A percentile compares a stretch with the other conserved stretches of the same genome.
Evolutionary conservation across 768 basidiomycete species (phyloP).

Genomic region (Trametes maxima): DNA sequence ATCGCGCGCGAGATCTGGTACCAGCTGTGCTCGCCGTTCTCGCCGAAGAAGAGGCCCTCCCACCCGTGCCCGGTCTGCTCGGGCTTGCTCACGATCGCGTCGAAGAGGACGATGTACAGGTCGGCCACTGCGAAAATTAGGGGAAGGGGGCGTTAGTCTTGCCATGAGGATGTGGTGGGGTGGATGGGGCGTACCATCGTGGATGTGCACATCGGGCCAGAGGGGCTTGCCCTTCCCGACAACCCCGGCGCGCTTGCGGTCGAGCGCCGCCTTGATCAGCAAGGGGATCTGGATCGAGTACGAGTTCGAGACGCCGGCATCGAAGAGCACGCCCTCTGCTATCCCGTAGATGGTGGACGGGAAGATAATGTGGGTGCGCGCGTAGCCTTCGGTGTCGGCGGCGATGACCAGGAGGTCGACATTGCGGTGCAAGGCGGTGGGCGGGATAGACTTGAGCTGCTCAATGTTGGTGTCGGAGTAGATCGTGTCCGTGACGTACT

Average conservation of each 20-base stretch:
- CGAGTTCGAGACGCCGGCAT: constrained; percentile 53
- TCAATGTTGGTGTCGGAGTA: constrained; percentile 52
- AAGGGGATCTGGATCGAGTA: constrained; percentile 55
- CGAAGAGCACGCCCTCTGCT: constrained; percentile 48
- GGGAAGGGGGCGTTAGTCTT: not conserved
- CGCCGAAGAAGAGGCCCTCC: constrained; percentile 40
- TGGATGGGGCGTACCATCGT: constrained; percentile 45
- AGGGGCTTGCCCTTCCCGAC: constrained; percentile 59
- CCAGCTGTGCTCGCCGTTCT: constrained; percentile 37
- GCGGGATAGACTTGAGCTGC: constrained; percentile 48
- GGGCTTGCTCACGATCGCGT: constrained; percentile 35
- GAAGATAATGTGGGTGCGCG: constrained; percentile 53
- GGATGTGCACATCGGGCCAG: constrained; percentile 61
- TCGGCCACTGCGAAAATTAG: constrained; percentile 40
- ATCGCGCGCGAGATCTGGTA: constrained; percentile 40
- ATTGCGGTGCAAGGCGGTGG: constrained; percentile 48
- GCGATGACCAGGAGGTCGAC: constrained; percentile 52
- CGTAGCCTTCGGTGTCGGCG: constrained; percentile 54
- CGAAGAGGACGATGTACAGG: constrained; percentile 45
- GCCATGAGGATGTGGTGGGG: not conserved
- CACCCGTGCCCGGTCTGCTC: constrained; percentile 35
- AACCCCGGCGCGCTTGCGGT: constrained; percentile 52
- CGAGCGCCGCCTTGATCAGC: constrained; percentile 47
- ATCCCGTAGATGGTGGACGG: constrained; percentile 65
- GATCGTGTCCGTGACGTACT: constrained; percentile 40